Base-by-base conservation (phyloP, 2,329 filamentous ascomycete species). In the Rhynchosporium agropyri region DNA sequence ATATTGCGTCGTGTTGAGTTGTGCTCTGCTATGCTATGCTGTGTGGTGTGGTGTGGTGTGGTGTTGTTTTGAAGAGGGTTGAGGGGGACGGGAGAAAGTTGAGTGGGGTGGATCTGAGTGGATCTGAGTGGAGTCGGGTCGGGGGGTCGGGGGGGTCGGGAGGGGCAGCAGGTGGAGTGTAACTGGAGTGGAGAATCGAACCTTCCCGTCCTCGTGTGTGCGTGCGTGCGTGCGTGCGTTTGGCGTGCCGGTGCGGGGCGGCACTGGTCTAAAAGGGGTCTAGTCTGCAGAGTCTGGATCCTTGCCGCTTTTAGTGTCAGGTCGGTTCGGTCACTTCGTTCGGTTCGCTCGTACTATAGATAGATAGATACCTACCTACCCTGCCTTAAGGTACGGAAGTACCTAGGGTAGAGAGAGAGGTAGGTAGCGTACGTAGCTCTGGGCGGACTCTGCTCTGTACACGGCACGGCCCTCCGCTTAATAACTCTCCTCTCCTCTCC, bases 31-130 rank as follows among this genome's bases (percentile, higher is more conserved):
- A 20, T 20, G 20, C 20, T 20, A 20, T 20, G 20, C 20, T 20
- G 20, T 20, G 20, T 20, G 20, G 20, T 20, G 20, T 20, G 20
- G 20, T 20, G 20, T 20, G 20, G 20, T 20, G 20, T 20, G 20
- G 20, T 20, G 67, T 64, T 49, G 26, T 55, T 7, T 56, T 40
- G 40, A 29, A 26, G 45, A 43, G 48, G 10, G 36, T n/a, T 40
- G 56, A 58, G 43, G 33, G 9, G 33, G 33, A 36, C 6, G 33
- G 33, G 31, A 40, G 38, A 57, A 57, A 49, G 58, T 29, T 57
- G 55, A 57, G 40, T 54, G 59, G 20, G 49, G 15, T 36, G 29
- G 48, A n/a, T 43, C 10, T 8, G 10, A 12, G 7, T 40, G 36
- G 36, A 40, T 20, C 20, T 20, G 36, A 13, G 20, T 49, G 46